Conservation (phyloP, 805 yeast species). For the Metschnikowia peoriensis region DNA sequence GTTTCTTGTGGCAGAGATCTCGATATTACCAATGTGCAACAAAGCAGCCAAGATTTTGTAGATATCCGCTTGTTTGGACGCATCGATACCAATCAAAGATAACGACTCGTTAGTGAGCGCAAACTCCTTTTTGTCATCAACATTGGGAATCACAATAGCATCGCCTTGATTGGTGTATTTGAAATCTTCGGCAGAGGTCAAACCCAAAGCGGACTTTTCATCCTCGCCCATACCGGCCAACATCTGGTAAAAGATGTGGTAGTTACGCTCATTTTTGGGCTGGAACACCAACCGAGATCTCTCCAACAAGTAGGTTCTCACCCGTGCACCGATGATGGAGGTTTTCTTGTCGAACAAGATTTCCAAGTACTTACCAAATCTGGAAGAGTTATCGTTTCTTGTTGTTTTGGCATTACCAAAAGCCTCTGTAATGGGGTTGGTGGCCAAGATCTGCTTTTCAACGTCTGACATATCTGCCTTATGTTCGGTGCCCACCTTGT, state of each 20-base stretch:
- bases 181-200: slow-evolving; percentile 65
- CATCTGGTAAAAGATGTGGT: slow-evolving; percentile 91
- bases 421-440: slow-evolving; percentile 96
- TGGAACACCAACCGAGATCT: slow-evolving; percentile 94
- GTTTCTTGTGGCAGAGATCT: slow-evolving; percentile 77
- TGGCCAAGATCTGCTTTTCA: slow-evolving; percentile 92
- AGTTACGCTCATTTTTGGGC: slow-evolving; percentile 86
- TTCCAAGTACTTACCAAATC: slow-evolving; percentile 95
- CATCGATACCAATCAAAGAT: slow-evolving; percentile 69
- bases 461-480: slow-evolving; percentile 77
- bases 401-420: slow-evolving; percentile 98
- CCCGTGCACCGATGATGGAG: slow-evolving; percentile 89
- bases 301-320: slow-evolving; percentile 88
- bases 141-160: slow-evolving; percentile 62
- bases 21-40: slow-evolving; percentile 90
- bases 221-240: slow-evolving; percentile 65
- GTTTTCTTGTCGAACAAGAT: slow-evolving; percentile 75
- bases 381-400: slow-evolving; percentile 94
- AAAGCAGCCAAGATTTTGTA: slow-evolving; percentile 83
- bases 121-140: slow-evolving; percentile 83
- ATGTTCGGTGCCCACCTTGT: slow-evolving; percentile 34
- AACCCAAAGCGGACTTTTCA: slow-evolving; percentile 55
- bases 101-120: slow-evolving; percentile 74
- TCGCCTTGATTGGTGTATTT: slow-evolving; percentile 91
- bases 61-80: slow-evolving; percentile 58